Base-by-base conservation (phyloP, 176 grass and related monocot species). In the Carex parvula region DNA sequence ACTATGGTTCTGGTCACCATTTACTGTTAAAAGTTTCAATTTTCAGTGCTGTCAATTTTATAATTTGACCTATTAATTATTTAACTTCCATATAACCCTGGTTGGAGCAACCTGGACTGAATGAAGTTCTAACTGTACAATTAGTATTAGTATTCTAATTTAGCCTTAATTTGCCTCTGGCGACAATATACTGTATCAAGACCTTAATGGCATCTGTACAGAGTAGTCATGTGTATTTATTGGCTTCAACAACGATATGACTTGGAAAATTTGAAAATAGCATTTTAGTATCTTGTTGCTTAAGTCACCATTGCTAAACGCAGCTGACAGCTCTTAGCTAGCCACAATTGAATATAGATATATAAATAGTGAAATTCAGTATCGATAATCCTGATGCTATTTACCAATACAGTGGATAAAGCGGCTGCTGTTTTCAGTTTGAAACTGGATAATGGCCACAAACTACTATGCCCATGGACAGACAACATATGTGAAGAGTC, bases 401-500 rank as follows among this genome's bases (percentile, higher is more conserved):
- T 70, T 22, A 62, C 35, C 12, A 64, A 33, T 99, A 83, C 88
- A 99, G 96, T 99, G 89, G 96, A 99, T 81, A 99, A 95, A 86
- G 93, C 89, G 70, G 96, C 93, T 76, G 86, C 91, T 81, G 96
- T 99, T 80, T 95, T 99, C 80, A 95, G 93, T 82, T 86, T 99
- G 85, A 95, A 99, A 64, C 81, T 95, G 64, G 93, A 99, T 85
- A 89, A n/a, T 88, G 92, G 96, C 18, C 96, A 99, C 76, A 99
- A 95, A 85, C 83, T 95, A 52, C 90, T 99, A 1, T 99, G 96
- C 84, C 96, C 96, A 9, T 99, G 96, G 96, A 93, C 93, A 73
- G 89, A 95, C 60, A 99, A 99, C 81, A 93, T 91, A 86, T 99
- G 96, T 84, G 96, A 99, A 88, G 96, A 93, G 80, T 86, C 88